Evolutionary conservation across 129 eudicot species (phyloP), one percentile per base, ranked within the genome.

Genomic region (Smallanthus sonchifolius): DNA sequence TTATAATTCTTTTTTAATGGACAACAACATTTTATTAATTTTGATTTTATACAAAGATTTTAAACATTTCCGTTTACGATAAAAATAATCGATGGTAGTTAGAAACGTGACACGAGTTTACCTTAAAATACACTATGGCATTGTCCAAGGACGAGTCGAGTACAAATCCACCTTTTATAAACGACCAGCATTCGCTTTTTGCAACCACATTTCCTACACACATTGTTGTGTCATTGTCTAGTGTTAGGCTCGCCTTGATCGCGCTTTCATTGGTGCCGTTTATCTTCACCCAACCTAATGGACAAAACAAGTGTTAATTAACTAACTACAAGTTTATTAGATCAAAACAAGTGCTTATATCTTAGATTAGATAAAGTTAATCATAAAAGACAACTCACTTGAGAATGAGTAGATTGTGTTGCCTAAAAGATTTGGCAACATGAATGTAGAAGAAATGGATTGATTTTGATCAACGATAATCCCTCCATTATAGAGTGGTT

Each of bases 131-230:
- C 10, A 87, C 42, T 2, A 67, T 54, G 44, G 78, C 80, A 40
- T 56, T 40, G 42, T 73, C 16, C 19, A 86, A 64, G 1, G 88
- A 74, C 4, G 84, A 87, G 66, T 85, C 72, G 7, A 81, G 73
- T 16, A 74, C 81, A 35, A 87, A 87, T 69, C 95, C 95, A 24
- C 96, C 95, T 76, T 88, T 91, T 60, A 91, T 77, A 72, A 88
- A 88, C 6, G 92, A 88, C 97, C 92, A 89, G 70, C 96, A 89
- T 2, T 80, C 85, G 8, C 47, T 47, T 64, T 65, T 75, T 0
- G 97, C 91, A 6, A 78, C 38, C 19, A 83, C 90, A 55, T 75
- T 91, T 66, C 89, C 97, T 4, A 81, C 43, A 69, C 92, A 86
- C 30, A 61, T 74, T 34, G 28, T 16, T 0, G 72, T 55, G 1